Conservation (phyloP, 2,329 filamentous ascomycete species). For the Trichoderma harzianum region DNA sequence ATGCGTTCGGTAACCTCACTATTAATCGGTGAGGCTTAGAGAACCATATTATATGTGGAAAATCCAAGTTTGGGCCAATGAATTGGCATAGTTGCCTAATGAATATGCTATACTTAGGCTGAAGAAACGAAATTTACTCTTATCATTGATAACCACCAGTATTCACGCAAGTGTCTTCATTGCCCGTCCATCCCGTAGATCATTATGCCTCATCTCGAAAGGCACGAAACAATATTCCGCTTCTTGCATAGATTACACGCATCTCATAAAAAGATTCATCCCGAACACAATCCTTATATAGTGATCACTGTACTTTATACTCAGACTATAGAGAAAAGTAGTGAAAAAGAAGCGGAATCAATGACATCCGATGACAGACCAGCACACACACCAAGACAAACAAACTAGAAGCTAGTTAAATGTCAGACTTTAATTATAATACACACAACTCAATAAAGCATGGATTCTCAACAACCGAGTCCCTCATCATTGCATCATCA, state of each 20-base stretch:
- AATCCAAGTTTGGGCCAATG: neutral
- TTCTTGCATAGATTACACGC: neutral
- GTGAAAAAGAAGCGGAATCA: neutral
- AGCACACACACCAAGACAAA: neutral
- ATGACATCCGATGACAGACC: neutral
- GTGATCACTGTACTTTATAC: neutral
- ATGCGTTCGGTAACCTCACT: neutral
- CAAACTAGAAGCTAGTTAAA: neutral
- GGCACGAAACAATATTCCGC: neutral
- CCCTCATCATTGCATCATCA: neutral
- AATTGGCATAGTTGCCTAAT: rapidly evolving
- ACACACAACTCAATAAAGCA: neutral
- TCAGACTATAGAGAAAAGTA: neutral
- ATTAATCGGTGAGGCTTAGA: neutral
- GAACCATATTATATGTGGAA: neutral
- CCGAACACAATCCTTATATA: neutral
- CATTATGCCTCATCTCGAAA: neutral
- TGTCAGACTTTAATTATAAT: neutral
- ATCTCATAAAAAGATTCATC: neutral
- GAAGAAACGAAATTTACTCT: neutral
- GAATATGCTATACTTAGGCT: neutral
- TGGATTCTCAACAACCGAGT: neutral
- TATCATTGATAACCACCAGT: neutral
- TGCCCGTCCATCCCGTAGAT: neutral
- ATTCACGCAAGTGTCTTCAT: neutral